phyloP scores from a whole-genome alignment of 257 asterid genomes.

The Solanum lycopersicoides region DNA sequence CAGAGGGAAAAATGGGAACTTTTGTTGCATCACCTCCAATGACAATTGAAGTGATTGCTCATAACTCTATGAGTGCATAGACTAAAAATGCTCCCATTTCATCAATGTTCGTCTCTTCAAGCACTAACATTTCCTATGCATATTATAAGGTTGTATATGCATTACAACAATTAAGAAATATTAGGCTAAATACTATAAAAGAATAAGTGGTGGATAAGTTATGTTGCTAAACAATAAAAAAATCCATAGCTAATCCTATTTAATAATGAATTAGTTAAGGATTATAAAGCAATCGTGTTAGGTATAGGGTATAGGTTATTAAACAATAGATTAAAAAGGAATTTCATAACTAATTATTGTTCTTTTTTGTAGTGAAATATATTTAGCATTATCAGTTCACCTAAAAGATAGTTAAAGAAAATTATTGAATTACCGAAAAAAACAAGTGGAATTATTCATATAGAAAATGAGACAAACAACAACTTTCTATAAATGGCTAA shows the following conservation, averaged over 20 bases:
- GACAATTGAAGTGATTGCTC: constrained; percentile 1
- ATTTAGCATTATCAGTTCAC: background rate
- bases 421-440: too few relatives aligned
- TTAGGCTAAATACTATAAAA: background rate
- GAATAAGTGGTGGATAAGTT: background rate
- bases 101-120: constrained; percentile 59
- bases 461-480: background rate
- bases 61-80: constrained; percentile 37
- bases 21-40: constrained; percentile 24
- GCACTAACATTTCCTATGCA: constrained; percentile 34
- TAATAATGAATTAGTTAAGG: background rate
- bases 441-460: too few relatives aligned
- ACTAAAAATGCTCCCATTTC: constrained; percentile 35
- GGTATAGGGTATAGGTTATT: background rate
- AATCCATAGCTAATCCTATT: background rate
- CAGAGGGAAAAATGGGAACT: constrained; percentile 49
- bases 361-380: background rate
- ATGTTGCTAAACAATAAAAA: background rate
- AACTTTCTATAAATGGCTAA: background rate
- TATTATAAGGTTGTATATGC: constrained; percentile 30
- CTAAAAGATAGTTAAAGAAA: background rate
- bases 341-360: too few relatives aligned
- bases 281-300: background rate
- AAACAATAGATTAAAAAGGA: background rate
- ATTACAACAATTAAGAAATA: background rate